Evolutionary conservation across 805 yeast genomes (phyloP).

Genomic region (Teunomyces tritomae): DNA sequence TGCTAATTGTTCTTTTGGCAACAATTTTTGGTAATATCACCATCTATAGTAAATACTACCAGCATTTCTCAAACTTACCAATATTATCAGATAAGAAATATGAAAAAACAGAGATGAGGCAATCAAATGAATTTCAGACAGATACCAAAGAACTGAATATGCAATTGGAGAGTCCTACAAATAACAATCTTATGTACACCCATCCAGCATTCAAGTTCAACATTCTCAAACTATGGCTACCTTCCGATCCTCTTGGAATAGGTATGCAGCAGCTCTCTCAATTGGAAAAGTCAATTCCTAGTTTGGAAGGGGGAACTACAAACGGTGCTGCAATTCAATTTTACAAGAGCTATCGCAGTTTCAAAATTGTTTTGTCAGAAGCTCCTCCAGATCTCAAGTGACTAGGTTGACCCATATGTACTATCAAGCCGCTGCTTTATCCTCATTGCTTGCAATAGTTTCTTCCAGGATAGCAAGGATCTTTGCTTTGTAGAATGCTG

Average conservation of each 20-base stretch:
- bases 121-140: background rate
- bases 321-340: conserved; percentile 24
- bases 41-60: conserved; percentile 41
- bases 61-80: conserved; percentile 31
- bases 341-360: conserved; percentile 6
- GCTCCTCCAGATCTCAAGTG: conserved; percentile 36
- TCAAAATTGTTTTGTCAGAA: conserved; percentile 19
- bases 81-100: conserved; percentile 18
- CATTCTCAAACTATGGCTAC: conserved; percentile 39
- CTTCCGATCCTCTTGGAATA: conserved; percentile 33
- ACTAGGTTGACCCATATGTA: conserved; percentile 5
- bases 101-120: background rate
- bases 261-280: conserved; percentile 20
- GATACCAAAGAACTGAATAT: conserved; percentile 2
- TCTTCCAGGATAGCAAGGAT: conserved; percentile 12
- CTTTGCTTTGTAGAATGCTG: conserved; percentile 1
- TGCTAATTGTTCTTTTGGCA: conserved; percentile 47
- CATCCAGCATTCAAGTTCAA: conserved; percentile 41
- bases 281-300: conserved; percentile 13
- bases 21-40: conserved; percentile 60
- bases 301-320: conserved; percentile 20
- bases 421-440: conserved; percentile 14
- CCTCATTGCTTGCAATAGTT: conserved; percentile 7
- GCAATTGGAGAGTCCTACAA: conserved; percentile 15
- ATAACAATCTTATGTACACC: conserved; percentile 24